Conservation (phyloP, 2,329 filamentous ascomycete species). For the Aspergillus thermomutatus region DNA sequence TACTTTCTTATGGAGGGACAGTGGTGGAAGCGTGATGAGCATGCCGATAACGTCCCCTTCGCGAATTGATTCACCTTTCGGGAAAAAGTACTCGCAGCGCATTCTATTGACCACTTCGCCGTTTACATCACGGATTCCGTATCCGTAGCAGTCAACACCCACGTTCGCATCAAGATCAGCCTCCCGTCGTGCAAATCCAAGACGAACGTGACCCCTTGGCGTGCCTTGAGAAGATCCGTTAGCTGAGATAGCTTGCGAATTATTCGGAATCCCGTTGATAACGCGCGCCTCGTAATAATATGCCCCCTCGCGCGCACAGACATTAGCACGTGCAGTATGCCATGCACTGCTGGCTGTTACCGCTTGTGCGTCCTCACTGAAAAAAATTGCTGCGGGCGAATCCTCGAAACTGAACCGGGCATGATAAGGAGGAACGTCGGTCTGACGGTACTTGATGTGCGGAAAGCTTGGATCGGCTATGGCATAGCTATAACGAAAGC, state of each 20-base stretch:
- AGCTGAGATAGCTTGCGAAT: constrained; percentile 16
- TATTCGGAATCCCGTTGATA: constrained; percentile 59
- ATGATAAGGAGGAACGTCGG: constrained; percentile 78
- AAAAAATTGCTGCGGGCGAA: constrained; percentile 77
- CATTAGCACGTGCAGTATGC: constrained; percentile 84
- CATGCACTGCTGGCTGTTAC: constrained; percentile 92
- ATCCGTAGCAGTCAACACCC: constrained; percentile 91
- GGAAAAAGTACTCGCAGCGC: constrained; percentile 85
- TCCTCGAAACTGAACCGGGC: constrained; percentile 92
- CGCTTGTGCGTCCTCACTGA: constrained; percentile 70
- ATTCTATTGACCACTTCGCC: constrained; percentile 94
- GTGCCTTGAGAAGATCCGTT: constrained; percentile 21
- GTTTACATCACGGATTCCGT: constrained; percentile 82
- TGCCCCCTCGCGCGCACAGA: constrained; percentile 81
- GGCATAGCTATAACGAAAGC: constrained; percentile 85
- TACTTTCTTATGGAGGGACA: constrained; percentile 81
- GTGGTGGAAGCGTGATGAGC: constrained; percentile 84
- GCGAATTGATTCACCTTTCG: constrained; percentile 70
- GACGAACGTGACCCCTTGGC: constrained; percentile 46
- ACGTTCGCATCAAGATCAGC: constrained; percentile 55
- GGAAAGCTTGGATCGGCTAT: constrained; percentile 86
- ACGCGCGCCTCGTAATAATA: constrained; percentile 96
- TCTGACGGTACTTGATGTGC: constrained; percentile 86
- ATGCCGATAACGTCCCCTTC: constrained; percentile 94
- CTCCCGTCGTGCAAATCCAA: constrained; percentile 46